Percentiles rank a stretch among this genome's conserved stretches.
phyloP scores from a whole-genome alignment of 2,329 filamentous ascomycete species.

The Elsinoe ampelina region DNA sequence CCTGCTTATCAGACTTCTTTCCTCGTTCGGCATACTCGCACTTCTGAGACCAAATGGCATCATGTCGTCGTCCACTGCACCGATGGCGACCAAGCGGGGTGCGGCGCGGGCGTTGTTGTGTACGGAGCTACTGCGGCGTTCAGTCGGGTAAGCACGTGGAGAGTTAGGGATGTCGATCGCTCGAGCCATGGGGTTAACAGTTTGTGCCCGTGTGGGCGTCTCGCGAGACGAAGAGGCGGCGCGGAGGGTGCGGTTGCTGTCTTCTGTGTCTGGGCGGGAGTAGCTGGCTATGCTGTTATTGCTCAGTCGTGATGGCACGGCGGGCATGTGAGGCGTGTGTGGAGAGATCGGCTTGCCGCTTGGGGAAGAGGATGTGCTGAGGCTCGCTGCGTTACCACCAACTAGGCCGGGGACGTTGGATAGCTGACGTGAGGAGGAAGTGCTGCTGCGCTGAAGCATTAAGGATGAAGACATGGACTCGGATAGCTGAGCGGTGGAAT shows the following conservation, averaged over 20 bases:
- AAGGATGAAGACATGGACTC: constrained; percentile 90
- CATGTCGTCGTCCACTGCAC: constrained; percentile 46
- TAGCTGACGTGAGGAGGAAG: constrained; percentile 65
- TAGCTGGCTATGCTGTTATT: constrained; percentile 62
- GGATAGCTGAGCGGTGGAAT: constrained; percentile 78
- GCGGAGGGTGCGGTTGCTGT: constrained; percentile 14
- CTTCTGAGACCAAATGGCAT: constrained; percentile 55
- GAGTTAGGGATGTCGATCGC: constrained; percentile 68
- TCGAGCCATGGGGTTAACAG: constrained; percentile 32
- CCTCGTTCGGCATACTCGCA: constrained; percentile 58
- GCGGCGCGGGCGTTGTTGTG: constrained; percentile 54
- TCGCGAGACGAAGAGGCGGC: not conserved
- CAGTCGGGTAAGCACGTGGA: constrained; percentile 45
- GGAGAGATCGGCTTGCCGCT: constrained; percentile 78
- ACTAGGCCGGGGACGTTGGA: constrained; percentile 53
- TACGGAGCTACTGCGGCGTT: constrained; percentile 58
- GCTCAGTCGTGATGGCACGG: constrained; percentile 85
- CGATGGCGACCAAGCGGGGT: constrained; percentile 27
- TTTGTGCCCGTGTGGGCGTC: not conserved
- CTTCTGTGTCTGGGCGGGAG: not conserved
- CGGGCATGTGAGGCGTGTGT: constrained; percentile 85
- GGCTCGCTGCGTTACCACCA: constrained; percentile 48
- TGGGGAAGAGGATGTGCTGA: constrained; percentile 80
- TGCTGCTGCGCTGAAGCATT: constrained; percentile 72
- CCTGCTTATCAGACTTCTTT: constrained; percentile 46